phyloP scores from a whole-genome alignment of 1,284 basidiomycete species.

The Neotropicomus parvogracilis region DNA sequence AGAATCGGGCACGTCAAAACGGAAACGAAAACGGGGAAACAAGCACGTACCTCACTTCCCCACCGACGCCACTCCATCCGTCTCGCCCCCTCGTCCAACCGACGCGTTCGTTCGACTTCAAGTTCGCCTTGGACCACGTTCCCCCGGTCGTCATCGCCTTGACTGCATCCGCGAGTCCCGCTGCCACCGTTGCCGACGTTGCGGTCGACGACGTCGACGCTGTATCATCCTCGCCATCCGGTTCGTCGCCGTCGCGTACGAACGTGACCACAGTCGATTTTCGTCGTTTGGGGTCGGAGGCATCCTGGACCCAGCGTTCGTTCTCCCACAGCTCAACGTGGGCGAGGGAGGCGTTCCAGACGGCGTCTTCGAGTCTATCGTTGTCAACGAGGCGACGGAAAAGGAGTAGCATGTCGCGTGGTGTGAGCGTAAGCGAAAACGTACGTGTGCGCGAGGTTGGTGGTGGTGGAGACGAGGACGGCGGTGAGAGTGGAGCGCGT shows the following conservation, averaged over 20 bases:
- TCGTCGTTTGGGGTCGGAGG: slow-evolving; percentile 8
- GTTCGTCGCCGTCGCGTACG: slow-evolving; percentile 11
- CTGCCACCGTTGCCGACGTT: neutral
- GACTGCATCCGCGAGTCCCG: neutral
- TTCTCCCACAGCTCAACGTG: slow-evolving; percentile 78
- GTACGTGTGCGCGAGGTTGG: neutral
- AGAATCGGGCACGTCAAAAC: neutral
- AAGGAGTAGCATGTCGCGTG: slow-evolving; percentile 24
- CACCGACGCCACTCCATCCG: slow-evolving; percentile 62
- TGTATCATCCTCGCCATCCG: slow-evolving; percentile 4
- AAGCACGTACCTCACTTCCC: slow-evolving; percentile 66
- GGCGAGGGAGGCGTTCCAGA: slow-evolving; percentile 58
- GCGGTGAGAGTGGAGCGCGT: too few species aligned
- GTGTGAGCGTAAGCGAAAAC: slow-evolving; percentile 16
- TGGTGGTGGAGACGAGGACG: too few species aligned
- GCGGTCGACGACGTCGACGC: slow-evolving; percentile 24
- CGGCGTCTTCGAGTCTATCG: slow-evolving; percentile 57
- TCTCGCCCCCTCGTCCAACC: slow-evolving; percentile 71
- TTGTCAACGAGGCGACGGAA: slow-evolving; percentile 54
- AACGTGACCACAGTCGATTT: slow-evolving; percentile 9
- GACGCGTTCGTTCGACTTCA: slow-evolving; percentile 52
- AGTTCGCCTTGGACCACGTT: slow-evolving; percentile 57
- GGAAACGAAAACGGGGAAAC: neutral
- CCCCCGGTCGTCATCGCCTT: slow-evolving; percentile 12
- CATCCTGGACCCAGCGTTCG: slow-evolving; percentile 49